Conservation (phyloP, 768 basidiomycete genomes). For the Porpolomopsis calyptriformis region DNA sequence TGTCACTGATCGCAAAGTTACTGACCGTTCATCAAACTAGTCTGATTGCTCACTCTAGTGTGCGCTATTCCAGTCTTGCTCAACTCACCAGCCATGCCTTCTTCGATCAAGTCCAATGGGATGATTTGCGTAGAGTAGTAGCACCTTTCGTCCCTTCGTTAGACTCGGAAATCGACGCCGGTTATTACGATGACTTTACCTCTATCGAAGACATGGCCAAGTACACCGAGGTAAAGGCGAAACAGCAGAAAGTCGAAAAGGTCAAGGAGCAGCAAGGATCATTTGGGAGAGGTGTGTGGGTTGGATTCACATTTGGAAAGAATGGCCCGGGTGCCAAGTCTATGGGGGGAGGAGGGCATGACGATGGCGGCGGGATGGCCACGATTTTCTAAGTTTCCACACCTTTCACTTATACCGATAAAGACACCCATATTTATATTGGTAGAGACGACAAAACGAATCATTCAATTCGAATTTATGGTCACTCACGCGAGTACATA, state of each 20-base stretch:
- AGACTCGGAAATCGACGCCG: constrained; percentile 90
- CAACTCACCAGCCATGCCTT: constrained; percentile 75
- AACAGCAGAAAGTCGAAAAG: constrained; percentile 86
- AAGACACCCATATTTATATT: too few relatives aligned
- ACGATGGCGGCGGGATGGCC: constrained; percentile 2
- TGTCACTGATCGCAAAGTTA: not conserved
- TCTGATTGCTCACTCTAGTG: constrained; percentile 78
- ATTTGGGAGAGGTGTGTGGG: constrained; percentile 70
- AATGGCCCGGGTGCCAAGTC: constrained; percentile 58
- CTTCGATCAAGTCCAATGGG: constrained; percentile 70
- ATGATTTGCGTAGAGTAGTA: constrained; percentile 57
- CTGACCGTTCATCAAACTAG: constrained; percentile 27
- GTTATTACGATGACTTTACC: constrained; percentile 89
- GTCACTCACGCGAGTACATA: too few relatives aligned
- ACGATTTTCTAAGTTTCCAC: constrained; percentile 3
- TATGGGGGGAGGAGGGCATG: constrained; percentile 4
- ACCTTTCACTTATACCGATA: too few relatives aligned
- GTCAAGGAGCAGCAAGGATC: constrained; percentile 82
- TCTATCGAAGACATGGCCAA: constrained; percentile 93
- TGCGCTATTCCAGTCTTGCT: constrained; percentile 63
- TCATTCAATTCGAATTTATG: too few relatives aligned
- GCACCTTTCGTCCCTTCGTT: constrained; percentile 93
- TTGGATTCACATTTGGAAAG: constrained; percentile 86
- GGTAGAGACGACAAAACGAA: too few relatives aligned
- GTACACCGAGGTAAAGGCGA: constrained; percentile 96